Evolutionary conservation across 495 filamentous ascomycete species (phyloP), one percentile per base, ranked within the genome.

Genomic region (Aspergillus baeticus): DNA sequence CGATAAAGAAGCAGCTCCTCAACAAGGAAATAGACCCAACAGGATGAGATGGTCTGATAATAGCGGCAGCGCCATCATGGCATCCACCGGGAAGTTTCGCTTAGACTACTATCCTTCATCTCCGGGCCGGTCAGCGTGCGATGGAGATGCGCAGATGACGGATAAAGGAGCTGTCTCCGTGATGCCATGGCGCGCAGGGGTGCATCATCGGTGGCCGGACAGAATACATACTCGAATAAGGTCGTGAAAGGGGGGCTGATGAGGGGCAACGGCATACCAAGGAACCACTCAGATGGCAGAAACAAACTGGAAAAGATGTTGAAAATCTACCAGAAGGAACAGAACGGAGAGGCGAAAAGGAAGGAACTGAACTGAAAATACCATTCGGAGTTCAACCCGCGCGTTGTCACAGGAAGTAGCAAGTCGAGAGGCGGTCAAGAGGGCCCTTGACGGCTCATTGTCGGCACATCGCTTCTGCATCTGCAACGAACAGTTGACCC

Each of bases 61-160:
- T 63, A 55, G 41, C 51, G 54, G 52, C 55, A 45, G 57, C 54
- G 54, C 59, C 63, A 51, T 57, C 38, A 66, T 59, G 51, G 61
- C 57, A 58, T 54, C 49, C 54, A 60, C 51, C 55, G 59, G 54
- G 51, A 44, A 22, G 52, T 63, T 57, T 57, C 59, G 64, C 64
- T 59, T 61, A 58, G 53, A 62, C 56, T 67, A 57, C 54, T 43
- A 57, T 65, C 60, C 62, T 68, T 63, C 65, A 65, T 65, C 62
- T 64, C 62, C 65, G 55, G 45, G 34, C 51, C 54, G 52, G 45
- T 38, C 26, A 61, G 33, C 52, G 48, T 54, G 55, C 52, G 57
- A 50, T 62, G 64, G 51, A 49, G 59, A 62, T 49, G 50, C 35
- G 48, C 57, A 46, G 56, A 60, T 51, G 56, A 55, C 46, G 61